Base-by-base conservation (phyloP, 2,329 filamentous ascomycete genomes). In the Sporothrix humicola region DNA sequence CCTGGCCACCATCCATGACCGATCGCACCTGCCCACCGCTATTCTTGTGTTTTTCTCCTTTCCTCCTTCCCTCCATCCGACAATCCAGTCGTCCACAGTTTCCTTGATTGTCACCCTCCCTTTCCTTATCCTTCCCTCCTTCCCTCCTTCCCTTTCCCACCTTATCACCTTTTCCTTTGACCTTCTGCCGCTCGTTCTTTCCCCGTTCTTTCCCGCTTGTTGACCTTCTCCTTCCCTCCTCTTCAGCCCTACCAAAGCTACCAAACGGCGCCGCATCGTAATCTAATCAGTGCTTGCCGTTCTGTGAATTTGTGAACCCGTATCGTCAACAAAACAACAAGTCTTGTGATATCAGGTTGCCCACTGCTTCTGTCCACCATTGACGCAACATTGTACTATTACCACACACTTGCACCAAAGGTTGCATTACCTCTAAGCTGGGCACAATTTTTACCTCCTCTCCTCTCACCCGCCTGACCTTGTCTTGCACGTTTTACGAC, bases 41-140 rank as follows among this genome's bases (percentile, higher is more conserved):
- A 1, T 26, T 31, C 5, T 50, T 3, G 23, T 23, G 9, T 42
- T 4, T 17, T 17, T 54, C 23, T 26, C 42, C 42, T n/a, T 48
- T 52, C 17, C 59, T 44, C 59, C 37, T 46, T 63, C 59, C 58
- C 17, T 46, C 59, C 59, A 46, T 65, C 59, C 59, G 59, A 20
- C 56, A 15, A 9, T 59, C 56, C 56, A 15, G 12, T 59, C 56
- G 56, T 59, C 23, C 52, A 56, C 20, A 56, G 20, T 56, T 37
- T 59, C 13, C 59, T 17, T 63, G 31, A 46, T 46, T 65, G 37
- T 7, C 37, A 15, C 37, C 59, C 37, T 46, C 10, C 37, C n/a
- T 65, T 65, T 37, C 31, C 31, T 37, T 7, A 37, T 37, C 59
- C 59, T 13, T 46, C 59, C 56, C 56, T 65, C 37, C n/a, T 44